Percentiles rank a stretch among this genome's conserved stretches.
Evolutionary conservation across 1,284 basidiomycete species (phyloP).

Genomic region (Trichosporon sp.): DNA sequence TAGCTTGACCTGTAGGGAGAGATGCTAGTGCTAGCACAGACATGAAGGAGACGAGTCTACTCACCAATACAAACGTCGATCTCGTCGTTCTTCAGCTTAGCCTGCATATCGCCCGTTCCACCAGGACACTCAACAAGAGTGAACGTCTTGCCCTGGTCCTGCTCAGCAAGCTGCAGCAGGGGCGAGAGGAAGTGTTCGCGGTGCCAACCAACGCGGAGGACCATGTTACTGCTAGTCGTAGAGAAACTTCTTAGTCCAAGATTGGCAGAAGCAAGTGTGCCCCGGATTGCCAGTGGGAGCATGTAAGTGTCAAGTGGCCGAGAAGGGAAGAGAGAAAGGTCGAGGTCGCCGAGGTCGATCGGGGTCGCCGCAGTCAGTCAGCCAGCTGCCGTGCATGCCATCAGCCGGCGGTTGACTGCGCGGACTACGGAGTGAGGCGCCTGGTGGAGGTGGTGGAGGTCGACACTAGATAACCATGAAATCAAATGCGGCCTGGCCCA

Average conservation of each 20-base stretch:
- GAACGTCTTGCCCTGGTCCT: conserved; percentile 65
- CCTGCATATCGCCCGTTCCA: conserved; percentile 86
- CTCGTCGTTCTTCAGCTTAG: conserved; percentile 70
- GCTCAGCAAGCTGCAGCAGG: conserved; percentile 59
- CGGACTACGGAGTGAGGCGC: no score
- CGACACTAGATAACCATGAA: no score
- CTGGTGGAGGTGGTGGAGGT: no score
- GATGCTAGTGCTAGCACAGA: no score
- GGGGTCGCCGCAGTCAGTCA: background rate
- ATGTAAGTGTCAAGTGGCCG: background rate
- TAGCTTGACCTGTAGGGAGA: no score
- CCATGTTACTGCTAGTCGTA: background rate
- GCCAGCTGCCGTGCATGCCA: no score
- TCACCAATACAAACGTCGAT: conserved; percentile 80
- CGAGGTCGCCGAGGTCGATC: background rate
- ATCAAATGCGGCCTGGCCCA: no score
- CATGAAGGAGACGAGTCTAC: conserved; percentile 23
- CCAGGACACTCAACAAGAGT: conserved; percentile 84
- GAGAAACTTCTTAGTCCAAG: background rate
- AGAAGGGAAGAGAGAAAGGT: background rate
- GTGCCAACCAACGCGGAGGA: conserved; percentile 54
- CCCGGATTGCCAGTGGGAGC: background rate
- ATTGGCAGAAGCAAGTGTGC: background rate
- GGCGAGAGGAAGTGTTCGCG: conserved; percentile 88
- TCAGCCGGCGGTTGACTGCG: no score